Percentiles rank a stretch among this genome's conserved stretches.
These are phyloP conservation scores for Termitomyces sp. DNA, from an alignment of 768 basidiomycete species.

Conservation along the genomic window DNA sequence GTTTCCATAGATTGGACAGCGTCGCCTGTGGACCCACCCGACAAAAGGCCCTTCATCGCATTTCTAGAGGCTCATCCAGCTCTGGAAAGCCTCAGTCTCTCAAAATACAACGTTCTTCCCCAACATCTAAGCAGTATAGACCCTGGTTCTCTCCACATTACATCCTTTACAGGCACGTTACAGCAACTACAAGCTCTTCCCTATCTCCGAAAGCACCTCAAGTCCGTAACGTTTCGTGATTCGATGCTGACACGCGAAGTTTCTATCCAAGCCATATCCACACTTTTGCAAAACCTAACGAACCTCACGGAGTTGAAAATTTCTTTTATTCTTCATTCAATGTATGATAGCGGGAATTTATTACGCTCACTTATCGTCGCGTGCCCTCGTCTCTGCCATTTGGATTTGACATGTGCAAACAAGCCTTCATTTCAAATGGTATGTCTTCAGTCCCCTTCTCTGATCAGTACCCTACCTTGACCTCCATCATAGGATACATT, in stretches of 20 bases:
- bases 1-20: conserved; percentile 55
- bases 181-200: conserved; percentile 62
- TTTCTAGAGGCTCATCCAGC: conserved; percentile 65
- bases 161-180: conserved; percentile 61
- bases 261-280: conserved; percentile 55
- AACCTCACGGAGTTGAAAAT: conserved; percentile 56
- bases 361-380: conserved; percentile 61
- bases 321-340: conserved; percentile 63
- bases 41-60: conserved; percentile 53
- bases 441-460: conserved; percentile 17
- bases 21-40: conserved; percentile 26
- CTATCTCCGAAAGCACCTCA: conserved; percentile 42
- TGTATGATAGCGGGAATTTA: conserved; percentile 69
- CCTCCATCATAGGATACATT: conserved; percentile 44
- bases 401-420: conserved; percentile 62
- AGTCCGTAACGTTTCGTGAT: conserved; percentile 58
- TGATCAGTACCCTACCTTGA: background rate
- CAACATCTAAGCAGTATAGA: conserved; percentile 46
- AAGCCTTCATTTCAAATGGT: conserved; percentile 74
- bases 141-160: conserved; percentile 42
- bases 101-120: conserved; percentile 48
- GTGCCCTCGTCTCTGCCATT: conserved; percentile 58
- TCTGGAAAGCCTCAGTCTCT: conserved; percentile 46
- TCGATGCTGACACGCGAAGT: conserved; percentile 64
- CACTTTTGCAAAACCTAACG: conserved; percentile 51